Evolutionary conservation across 345 rosid species (phyloP).

Genomic region (Toxicodendron radicans): DNA sequence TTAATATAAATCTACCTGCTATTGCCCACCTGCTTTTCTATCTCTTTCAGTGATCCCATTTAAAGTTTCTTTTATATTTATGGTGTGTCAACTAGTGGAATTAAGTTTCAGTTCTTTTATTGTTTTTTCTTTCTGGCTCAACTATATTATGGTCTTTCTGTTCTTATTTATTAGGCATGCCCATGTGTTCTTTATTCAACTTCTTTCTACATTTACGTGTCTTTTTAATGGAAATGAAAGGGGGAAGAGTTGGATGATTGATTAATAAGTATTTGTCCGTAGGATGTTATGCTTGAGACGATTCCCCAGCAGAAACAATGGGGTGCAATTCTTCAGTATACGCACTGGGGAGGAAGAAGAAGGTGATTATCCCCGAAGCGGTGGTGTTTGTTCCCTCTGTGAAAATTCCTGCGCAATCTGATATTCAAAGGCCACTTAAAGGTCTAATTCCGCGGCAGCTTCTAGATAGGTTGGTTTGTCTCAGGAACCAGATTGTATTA

Average conservation of each 20-base stretch:
- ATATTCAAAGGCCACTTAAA: slow-evolving; percentile 63
- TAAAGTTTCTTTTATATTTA: not conserved
- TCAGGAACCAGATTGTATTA: slow-evolving; percentile 65
- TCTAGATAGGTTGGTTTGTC: slow-evolving; percentile 45
- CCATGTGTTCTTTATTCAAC: slow-evolving; percentile 7
- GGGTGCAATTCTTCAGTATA: slow-evolving; percentile 72
- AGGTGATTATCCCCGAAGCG: slow-evolving; percentile 52
- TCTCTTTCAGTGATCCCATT: not conserved
- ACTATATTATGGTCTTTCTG: not conserved
- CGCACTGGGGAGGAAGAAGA: slow-evolving; percentile 57
- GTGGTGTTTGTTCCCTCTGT: slow-evolving; percentile 61
- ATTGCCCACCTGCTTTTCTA: slow-evolving; percentile 3
- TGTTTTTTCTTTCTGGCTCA: not conserved
- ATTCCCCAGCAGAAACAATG: slow-evolving; percentile 44
- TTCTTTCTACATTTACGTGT: not conserved
- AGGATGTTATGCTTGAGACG: slow-evolving; percentile 41
- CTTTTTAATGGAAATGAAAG: slow-evolving; percentile 6
- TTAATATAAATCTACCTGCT: slow-evolving; percentile 2
- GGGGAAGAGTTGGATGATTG: slow-evolving; percentile 16
- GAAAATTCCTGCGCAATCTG: slow-evolving; percentile 62
- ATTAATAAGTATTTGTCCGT: slow-evolving; percentile 9
- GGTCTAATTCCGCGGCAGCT: slow-evolving; percentile 53
- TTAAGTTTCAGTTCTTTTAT: not conserved
- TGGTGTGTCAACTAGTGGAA: not conserved
- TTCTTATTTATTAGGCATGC: slow-evolving; percentile 19